Percentiles rank a stretch among this genome's conserved stretches.
phyloP scores from a whole-genome alignment of 140 eudicot species.

The Erigeron philadelphicus region DNA sequence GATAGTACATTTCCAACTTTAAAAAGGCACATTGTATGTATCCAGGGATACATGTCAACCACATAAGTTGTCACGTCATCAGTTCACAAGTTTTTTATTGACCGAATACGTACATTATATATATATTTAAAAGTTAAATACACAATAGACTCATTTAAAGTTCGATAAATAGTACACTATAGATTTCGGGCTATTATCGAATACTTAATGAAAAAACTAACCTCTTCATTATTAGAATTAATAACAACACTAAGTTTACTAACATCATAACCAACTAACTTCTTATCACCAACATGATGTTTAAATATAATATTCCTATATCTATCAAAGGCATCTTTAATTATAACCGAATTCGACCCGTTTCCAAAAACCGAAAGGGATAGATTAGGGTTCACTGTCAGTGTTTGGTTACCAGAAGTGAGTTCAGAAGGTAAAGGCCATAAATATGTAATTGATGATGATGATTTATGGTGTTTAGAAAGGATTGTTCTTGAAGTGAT shows the following conservation, averaged over 20 bases:
- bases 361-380: slow-evolving; percentile 43
- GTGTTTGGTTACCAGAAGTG: slow-evolving; percentile 69
- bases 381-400: slow-evolving; percentile 65
- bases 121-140: neutral
- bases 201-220: slow-evolving; percentile 19
- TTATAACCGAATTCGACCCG: slow-evolving; percentile 40
- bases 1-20: neutral
- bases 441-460: slow-evolving; percentile 32
- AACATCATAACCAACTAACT: slow-evolving; percentile 39
- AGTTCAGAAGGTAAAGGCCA: slow-evolving; percentile 80
- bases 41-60: neutral
- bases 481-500: slow-evolving; percentile 39
- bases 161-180: too few relatives aligned
- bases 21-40: neutral
- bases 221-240: slow-evolving; percentile 55
- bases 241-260: slow-evolving; percentile 43
- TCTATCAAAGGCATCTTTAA: slow-evolving; percentile 62
- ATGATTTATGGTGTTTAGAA: slow-evolving; percentile 7
- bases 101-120: neutral
- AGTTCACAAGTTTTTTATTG: too few relatives aligned
- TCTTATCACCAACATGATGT: slow-evolving; percentile 26
- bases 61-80: too few relatives aligned
- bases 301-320: slow-evolving; percentile 54
- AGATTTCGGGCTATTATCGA: too few relatives aligned
- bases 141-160: neutral